phyloP scores from a whole-genome alignment of 164 flowering plant genomes.

The Chloranthus sessilifolius region DNA sequence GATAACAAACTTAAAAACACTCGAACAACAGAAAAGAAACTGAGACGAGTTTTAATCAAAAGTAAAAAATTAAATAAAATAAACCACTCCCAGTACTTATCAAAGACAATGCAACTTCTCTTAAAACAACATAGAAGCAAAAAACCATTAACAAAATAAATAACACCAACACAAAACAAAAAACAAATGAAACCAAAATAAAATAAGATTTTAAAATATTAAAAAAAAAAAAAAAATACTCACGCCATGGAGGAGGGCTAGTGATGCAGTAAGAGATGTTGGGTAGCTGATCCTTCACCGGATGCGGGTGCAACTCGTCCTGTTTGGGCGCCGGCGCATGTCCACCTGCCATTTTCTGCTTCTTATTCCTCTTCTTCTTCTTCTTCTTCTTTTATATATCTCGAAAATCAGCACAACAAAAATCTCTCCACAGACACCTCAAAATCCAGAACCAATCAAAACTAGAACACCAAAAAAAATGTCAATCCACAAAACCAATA shows the following conservation, averaged over 20 bases:
- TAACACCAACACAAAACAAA: background rate
- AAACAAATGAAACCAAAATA: no score
- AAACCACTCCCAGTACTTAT: background rate
- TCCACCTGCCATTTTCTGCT: conserved; percentile 45
- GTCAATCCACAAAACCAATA: no score
- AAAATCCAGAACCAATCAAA: conserved; percentile 10
- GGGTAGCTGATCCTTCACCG: conserved; percentile 70
- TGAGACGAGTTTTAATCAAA: no score
- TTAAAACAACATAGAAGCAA: no score
- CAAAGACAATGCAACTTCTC: conserved; percentile 3
- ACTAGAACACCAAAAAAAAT: conserved; percentile 18
- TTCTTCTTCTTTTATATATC: conserved; percentile 8
- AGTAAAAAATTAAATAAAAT: no score
- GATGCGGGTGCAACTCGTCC: conserved; percentile 72
- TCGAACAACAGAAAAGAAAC: no score
- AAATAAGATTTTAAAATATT: no score
- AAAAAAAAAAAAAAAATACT: conserved; percentile 18
- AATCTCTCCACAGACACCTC: conserved; percentile 5
- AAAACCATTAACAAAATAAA: no score
- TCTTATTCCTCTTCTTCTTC: conserved; percentile 11
- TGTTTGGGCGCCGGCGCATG: conserved; percentile 57
- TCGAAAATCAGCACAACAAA: conserved; percentile 1
- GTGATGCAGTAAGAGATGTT: conserved; percentile 62
- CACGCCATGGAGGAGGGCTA: conserved; percentile 92
- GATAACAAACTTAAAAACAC: no score